phyloP scores from a whole-genome alignment of 2,329 filamentous ascomycete genomes.

The Colletotrichum sp. region DNA sequence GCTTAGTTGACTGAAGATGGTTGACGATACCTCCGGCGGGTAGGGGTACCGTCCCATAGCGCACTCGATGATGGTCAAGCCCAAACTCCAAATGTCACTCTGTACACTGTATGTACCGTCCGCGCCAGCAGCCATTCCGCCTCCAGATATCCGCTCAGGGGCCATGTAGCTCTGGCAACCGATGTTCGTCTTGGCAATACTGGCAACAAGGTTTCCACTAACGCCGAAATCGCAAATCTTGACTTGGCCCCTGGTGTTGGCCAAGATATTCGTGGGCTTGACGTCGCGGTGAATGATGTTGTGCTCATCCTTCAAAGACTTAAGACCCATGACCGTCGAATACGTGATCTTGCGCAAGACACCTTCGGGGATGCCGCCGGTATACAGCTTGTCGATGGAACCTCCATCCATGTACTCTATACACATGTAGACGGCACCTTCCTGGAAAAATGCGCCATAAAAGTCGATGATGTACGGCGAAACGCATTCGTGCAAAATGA shows the following conservation, averaged over 20 bases:
- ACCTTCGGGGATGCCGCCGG: slow-evolving; percentile 85
- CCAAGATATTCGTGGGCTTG: slow-evolving; percentile 97
- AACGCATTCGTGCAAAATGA: slow-evolving; percentile 92
- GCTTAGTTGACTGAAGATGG: slow-evolving; percentile 96
- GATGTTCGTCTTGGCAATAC: slow-evolving; percentile 98
- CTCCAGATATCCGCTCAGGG: slow-evolving; percentile 90
- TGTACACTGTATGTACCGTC: slow-evolving; percentile 96
- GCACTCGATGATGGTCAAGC: slow-evolving; percentile 93
- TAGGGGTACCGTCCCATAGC: slow-evolving; percentile 95
- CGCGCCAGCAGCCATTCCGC: slow-evolving; percentile 74
- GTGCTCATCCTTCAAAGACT: slow-evolving; percentile 94
- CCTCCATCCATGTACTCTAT: slow-evolving; percentile 99
- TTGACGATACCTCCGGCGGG: slow-evolving; percentile 95
- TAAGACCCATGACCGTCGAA: slow-evolving; percentile 88
- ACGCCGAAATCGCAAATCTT: slow-evolving; percentile 99
- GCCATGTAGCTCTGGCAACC: slow-evolving; percentile 99
- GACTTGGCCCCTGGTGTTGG: slow-evolving; percentile 87
- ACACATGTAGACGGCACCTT: slow-evolving; percentile 98
- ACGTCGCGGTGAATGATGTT: slow-evolving; percentile 99
- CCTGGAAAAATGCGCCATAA: slow-evolving; percentile 98
- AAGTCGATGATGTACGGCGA: slow-evolving; percentile 99
- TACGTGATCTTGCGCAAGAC: slow-evolving; percentile 90
- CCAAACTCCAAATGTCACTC: slow-evolving; percentile 97
- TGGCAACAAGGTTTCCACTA: slow-evolving; percentile 93
- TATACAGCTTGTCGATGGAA: slow-evolving; percentile 95